Evolutionary conservation across 345 rosid genomes (phyloP), one percentile per base, ranked within the genome.

Genomic region (Arabis alpina): DNA sequence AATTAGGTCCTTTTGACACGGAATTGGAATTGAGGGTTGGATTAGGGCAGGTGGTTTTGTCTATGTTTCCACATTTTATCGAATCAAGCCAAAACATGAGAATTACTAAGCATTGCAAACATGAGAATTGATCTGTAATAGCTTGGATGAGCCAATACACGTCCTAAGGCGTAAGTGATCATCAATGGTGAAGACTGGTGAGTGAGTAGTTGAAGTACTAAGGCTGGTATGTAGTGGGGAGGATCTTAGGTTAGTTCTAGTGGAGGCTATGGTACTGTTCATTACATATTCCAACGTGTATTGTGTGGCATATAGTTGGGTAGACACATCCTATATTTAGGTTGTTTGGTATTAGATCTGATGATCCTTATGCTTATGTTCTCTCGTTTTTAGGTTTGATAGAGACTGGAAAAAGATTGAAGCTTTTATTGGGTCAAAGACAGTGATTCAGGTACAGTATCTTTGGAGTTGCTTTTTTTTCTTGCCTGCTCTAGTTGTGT

Each of bases 341-440:
- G 28, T 47, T 61, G 44, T 68, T 45, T 68, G 69, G 52, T 2
- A 27, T 49, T 40, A 14, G 40, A 41, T 59, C 10, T 42, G 25
- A 43, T 41, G 14, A 13, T 11, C 11, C 54, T 60, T 68, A 12
- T 78, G 71, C 55, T 44, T 72, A 13, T 47, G 27, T 48, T 66
- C 43, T 39, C 8, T 42, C 41, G 8, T 71, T 77, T 50, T 50
- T 62, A 91, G 97, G 63, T 91, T 91, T 83, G 97, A 91, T 27
- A 91, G 95, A 54, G 97, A 91, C 76, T 91, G 97, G 97, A 91
- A 88, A 71, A 91, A 91, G 78, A 91, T 91, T 60, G 92, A 91
- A 84, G 92, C 97, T 16, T 91, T 91, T 71, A 68, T 88, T 67
- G 97, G 95, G 61, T 88, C 97, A 43, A 91, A 88, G 85, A 87